phyloP scores from a whole-genome alignment of 2,329 filamentous ascomycete species.

The Colletotrichum chrysophilum region DNA sequence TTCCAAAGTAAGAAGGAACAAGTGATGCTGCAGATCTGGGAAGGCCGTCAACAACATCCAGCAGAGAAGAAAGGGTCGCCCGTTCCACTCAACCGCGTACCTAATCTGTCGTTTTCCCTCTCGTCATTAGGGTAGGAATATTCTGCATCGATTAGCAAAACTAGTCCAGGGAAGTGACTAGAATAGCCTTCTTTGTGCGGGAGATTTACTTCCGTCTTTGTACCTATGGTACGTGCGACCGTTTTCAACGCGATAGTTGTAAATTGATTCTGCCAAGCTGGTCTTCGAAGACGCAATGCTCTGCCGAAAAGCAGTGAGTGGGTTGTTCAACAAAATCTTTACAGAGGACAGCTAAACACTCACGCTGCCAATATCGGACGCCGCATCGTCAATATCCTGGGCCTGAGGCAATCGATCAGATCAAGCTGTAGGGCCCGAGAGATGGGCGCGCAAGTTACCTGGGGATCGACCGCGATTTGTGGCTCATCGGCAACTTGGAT shows the following conservation, averaged over 20 bases:
- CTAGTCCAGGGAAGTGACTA: neutral
- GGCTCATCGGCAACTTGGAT: neutral
- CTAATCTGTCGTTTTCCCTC: neutral
- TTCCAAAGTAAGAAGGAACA: neutral
- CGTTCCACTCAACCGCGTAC: neutral
- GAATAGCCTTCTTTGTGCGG: neutral
- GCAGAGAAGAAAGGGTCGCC: neutral
- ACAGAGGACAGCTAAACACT: rapidly evolving
- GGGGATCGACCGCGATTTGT: neutral
- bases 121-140: neutral
- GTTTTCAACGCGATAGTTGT: neutral
- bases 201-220: neutral
- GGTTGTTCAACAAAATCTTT: neutral
- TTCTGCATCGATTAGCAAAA: neutral
- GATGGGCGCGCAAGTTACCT: neutral
- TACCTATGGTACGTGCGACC: neutral
- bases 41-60: neutral
- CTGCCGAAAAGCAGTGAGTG: neutral
- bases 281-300: neutral
- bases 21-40: neutral
- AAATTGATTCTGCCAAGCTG: neutral
- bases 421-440: neutral
- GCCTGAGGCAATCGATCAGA: neutral
- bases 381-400: neutral
- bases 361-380: neutral